A percentile compares a stretch with the other conserved stretches of the same genome.
These are phyloP conservation scores for Vigna angularis DNA, from an alignment of 306 rosid species.

Conservation along the genomic window DNA sequence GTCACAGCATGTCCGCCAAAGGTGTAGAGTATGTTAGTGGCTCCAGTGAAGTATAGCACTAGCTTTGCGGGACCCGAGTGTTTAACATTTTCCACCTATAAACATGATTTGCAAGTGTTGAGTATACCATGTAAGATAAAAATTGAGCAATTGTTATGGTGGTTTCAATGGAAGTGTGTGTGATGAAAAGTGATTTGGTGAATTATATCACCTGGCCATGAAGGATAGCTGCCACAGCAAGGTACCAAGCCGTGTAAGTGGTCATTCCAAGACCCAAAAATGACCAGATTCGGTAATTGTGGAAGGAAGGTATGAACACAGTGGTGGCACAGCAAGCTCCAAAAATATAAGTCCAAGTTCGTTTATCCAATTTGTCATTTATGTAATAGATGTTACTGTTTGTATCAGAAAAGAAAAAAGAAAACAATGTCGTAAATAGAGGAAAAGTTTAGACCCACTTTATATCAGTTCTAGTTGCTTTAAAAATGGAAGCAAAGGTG, in stretches of 20 bases:
- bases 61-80: conserved; percentile 81
- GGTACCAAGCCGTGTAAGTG: conserved; percentile 96
- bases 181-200: background rate
- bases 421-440: conserved; percentile 33
- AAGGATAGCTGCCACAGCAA: conserved; percentile 70
- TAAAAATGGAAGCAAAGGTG: conserved; percentile 8
- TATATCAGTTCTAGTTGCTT: conserved; percentile 2
- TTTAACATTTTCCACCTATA: conserved; percentile 62
- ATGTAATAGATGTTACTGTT: conserved; percentile 95
- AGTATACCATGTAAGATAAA: background rate
- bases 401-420: conserved; percentile 19
- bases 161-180: background rate
- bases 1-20: conserved; percentile 99
- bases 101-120: background rate
- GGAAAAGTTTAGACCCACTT: conserved; percentile 24
- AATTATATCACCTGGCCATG: conserved; percentile 66
- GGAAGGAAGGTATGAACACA: conserved; percentile 96
- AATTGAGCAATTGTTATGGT: background rate
- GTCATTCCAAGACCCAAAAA: conserved; percentile 98
- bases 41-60: conserved; percentile 95
- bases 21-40: conserved; percentile 94
- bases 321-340: conserved; percentile 99
- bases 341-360: conserved; percentile 96
- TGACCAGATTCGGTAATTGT: conserved; percentile 95
- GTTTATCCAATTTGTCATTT: conserved; percentile 87